These are phyloP conservation scores for Salinomyces thailandicus DNA, from an alignment of 2,329 filamentous ascomycete genomes.

Conservation along the genomic window DNA sequence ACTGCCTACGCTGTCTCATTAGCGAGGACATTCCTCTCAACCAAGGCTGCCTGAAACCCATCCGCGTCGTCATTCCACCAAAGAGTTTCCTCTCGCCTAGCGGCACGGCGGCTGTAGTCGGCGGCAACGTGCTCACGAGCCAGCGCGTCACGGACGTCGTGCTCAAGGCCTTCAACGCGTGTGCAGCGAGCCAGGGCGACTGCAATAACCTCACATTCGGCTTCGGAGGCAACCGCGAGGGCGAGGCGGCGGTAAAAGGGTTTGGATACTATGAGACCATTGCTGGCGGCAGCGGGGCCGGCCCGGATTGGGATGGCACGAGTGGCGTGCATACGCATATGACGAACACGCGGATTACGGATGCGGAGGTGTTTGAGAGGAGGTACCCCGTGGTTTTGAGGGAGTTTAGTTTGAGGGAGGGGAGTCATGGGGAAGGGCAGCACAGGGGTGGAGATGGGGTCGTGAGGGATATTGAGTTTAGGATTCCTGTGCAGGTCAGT, in stretches of 20 bases:
- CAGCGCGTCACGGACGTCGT: conserved; percentile 79
- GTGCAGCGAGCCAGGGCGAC: conserved; percentile 68
- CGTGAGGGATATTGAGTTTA: conserved; percentile 69
- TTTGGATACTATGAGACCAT: conserved; percentile 88
- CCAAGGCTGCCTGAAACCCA: conserved; percentile 71
- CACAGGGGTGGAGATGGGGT: conserved; percentile 67
- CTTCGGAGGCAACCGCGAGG: conserved; percentile 56
- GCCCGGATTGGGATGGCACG: conserved; percentile 61
- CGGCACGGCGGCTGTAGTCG: conserved; percentile 68
- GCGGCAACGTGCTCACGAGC: conserved; percentile 67
- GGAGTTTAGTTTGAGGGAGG: conserved; percentile 55
- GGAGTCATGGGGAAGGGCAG: conserved; percentile 54
- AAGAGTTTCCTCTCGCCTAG: conserved; percentile 65
- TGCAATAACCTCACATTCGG: conserved; percentile 81
- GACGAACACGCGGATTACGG: conserved; percentile 75
- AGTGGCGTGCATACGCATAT: conserved; percentile 73
- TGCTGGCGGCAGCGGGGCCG: conserved; percentile 64
- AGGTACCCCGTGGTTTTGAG: conserved; percentile 64
- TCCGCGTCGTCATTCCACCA: conserved; percentile 62
- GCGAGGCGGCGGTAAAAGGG: conserved; percentile 53
- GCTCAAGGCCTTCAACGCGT: conserved; percentile 67
- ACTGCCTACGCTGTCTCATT: conserved; percentile 70
- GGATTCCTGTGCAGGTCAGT: conserved; percentile 64
- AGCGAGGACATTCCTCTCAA: conserved; percentile 75
- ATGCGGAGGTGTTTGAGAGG: conserved; percentile 67